Evolutionary conservation across 305 asterid genomes (phyloP), one percentile per base, ranked within the genome.

Genomic region (Salvia sclarea): DNA sequence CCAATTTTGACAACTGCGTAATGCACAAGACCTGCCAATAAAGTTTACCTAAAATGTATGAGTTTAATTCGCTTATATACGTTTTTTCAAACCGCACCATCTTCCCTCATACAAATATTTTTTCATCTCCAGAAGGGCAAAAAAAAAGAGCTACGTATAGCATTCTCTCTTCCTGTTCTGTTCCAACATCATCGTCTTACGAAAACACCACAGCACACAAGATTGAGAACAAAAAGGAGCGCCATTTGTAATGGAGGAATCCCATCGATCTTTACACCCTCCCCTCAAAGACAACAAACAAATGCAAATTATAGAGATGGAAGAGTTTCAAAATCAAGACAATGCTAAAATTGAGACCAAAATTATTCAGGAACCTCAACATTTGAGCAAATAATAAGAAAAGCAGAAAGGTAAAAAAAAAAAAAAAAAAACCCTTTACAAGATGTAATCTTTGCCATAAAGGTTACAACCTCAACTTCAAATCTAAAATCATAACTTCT

Each of bases 391-490:
- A 53, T 20, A 50, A 59, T 33, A 16, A 52, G 35, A 2, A 50
- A 43, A n/a, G n/a, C n/a, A n/a, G n/a, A n/a, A n/a, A n/a, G n/a
- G n/a, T n/a, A n/a, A 30, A 41, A 41, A 54, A 64, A 62, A 33
- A 68, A 63, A 17, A 69, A 9, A 9, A 37, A 38, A 9, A 37
- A 35, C 66, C 68, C 76, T 75, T 70, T 75, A 75, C 80, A 75
- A 30, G 62, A 70, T 70, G 72, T 58, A 75, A 69, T 62, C 58
- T 48, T 57, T 16, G 37, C 64, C 68, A 56, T 7, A 63, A 69
- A 56, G 77, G 74, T 67, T 61, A 38, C 63, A 76, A 66, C 62
- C 63, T 38, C 58, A 72, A 61, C 63, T 77, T 53, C 69, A 69
- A 77, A 73, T 73, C 76, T 58, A 59, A 59, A 61, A 61, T 43